Base-by-base conservation (phyloP, 1,284 basidiomycete genomes). In the Irpex sp. region DNA sequence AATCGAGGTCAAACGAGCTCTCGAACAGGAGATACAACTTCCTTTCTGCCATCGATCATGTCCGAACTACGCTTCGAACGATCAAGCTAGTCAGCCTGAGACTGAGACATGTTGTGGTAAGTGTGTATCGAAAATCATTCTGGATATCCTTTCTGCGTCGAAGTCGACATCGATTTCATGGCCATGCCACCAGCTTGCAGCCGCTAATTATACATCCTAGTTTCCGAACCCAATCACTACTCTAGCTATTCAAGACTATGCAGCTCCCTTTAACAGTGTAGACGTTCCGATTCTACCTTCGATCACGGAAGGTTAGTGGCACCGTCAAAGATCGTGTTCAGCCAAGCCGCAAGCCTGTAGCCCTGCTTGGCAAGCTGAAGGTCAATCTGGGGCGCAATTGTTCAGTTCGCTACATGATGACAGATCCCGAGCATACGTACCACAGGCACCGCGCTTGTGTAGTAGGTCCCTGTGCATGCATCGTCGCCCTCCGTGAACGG, bases 341-440 rank as follows among this genome's bases (percentile, higher is more conserved):
- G 73, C 83, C 83, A 85, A 2, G 81, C 81, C 2, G 82, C 83
- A 49, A 85, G 75, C 15, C 83, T 77, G 69, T 78, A 84, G 1
- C 83, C 83, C 68, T 81, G 80, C 70, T 84, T 85, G 6, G 84
- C 83, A 39, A 85, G 76, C 68, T 85, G 83, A 26, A 76, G 66
- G 65, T 85, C 81, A 62, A 85, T 83, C 80, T 82, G 65, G 9
- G 3, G 26, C 59, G 31, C 43, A 59, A 37, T 43, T 64, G 13
- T 46, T 36, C 47, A 21, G 57, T 13, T 9, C 37, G 57, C 15
- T 6, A 26, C 4, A 43, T 31, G 35, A 33, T 39, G 37, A 17
- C 26, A 47, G 64, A 50, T 50, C 49, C 53, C 15, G 26, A 15
- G 33, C 59, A 31, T 4, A 74, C 80, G 61, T 66, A 83, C 80